These are phyloP conservation scores for Phytophthora gonapodyides DNA, from an alignment of 352 stramenopile species.

Conservation along the genomic window DNA sequence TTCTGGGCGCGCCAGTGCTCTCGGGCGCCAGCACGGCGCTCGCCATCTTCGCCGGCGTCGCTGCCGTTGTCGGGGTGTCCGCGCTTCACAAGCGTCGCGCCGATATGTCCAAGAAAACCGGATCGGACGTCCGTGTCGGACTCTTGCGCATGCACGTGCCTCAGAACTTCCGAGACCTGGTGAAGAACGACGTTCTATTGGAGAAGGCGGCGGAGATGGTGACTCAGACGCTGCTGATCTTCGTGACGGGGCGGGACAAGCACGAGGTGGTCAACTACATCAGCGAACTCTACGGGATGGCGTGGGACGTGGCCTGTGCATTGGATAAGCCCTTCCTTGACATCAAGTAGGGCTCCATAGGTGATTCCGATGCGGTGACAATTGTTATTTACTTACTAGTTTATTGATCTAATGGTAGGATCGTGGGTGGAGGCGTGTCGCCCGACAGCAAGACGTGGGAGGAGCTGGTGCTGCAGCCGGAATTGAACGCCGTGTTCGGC, in stretches of 20 bases:
- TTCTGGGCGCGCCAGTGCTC: slow-evolving; percentile 28
- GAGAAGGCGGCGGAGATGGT: slow-evolving; percentile 61
- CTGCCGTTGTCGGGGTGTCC: slow-evolving; percentile 48
- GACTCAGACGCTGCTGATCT: slow-evolving; percentile 58
- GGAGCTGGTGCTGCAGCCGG: slow-evolving; percentile 61
- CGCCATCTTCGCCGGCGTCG: slow-evolving; percentile 49
- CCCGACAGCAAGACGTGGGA: slow-evolving; percentile 54
- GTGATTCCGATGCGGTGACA: too few relatives aligned
- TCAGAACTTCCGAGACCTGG: slow-evolving; percentile 61
- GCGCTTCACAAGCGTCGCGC: slow-evolving; percentile 46
- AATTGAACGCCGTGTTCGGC: slow-evolving; percentile 72
- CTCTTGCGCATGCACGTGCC: slow-evolving; percentile 61
- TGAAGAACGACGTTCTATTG: slow-evolving; percentile 79
- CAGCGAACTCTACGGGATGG: slow-evolving; percentile 75
- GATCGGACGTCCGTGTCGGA: slow-evolving; percentile 43
- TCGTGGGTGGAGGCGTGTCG: slow-evolving; percentile 42
- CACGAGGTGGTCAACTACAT: slow-evolving; percentile 77
- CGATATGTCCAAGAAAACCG: slow-evolving; percentile 2
- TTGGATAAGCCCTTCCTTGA: slow-evolving; percentile 65
- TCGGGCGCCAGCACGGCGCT: slow-evolving; percentile 42
- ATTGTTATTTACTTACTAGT: neutral
- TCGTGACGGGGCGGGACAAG: slow-evolving; percentile 56
- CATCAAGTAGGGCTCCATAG: slow-evolving; percentile 41
- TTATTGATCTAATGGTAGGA: slow-evolving; percentile 26
- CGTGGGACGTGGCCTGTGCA: slow-evolving; percentile 70